Base-by-base conservation (phyloP, 2,329 filamentous ascomycete species). In the Triangularia verruculosa region DNA sequence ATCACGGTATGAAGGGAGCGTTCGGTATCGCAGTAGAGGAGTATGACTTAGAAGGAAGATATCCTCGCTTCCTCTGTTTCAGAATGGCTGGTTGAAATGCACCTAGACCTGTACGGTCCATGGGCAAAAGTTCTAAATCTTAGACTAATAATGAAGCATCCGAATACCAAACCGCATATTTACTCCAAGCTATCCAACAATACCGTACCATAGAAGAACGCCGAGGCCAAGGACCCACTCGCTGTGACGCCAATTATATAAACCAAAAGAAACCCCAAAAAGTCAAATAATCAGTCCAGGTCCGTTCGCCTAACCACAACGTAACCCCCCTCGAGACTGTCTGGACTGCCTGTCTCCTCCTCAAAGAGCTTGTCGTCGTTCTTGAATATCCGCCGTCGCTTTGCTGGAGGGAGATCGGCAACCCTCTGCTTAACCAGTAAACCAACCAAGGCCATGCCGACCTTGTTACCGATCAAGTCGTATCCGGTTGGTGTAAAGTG, bases 401-500 rank as follows among this genome's bases (percentile, higher is more conserved):
- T 74, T 17, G 69, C 63, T 20, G 65, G 64, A 17, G 61, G 57
- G 15, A 39, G 34, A 20, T 64, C 51, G 22, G 54, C 61, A 17
- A 56, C 59, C 59, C 63, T 64, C 20, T 72, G 68, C 52, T 59
- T 62, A 11, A 66, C 68, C 61, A 79, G 65, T 66, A 87, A 75
- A 28, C 79, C 76, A 54, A 85, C 75, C 9, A 89, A 73, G 28
- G 76, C 78, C 24, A 81, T 78, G 55, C 82, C 86, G 57, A 89
- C 78, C 62, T 82, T 78, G 43, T 80, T 77, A 1, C 87, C 87
- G 78, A 90, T 85, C 69, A 84, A 76, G 70, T 88, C 80, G 76
- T 90, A 89, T 7, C 87, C 87, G 6, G 77, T 78, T 0, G 77
- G 73, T 0, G 82, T 83, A 9, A 89, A 77, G 74, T 90, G 87